A percentile compares a stretch with the other conserved stretches of the same genome.
Conservation (phyloP, 75 land plant species). For the Picea sitchensis region DNA sequence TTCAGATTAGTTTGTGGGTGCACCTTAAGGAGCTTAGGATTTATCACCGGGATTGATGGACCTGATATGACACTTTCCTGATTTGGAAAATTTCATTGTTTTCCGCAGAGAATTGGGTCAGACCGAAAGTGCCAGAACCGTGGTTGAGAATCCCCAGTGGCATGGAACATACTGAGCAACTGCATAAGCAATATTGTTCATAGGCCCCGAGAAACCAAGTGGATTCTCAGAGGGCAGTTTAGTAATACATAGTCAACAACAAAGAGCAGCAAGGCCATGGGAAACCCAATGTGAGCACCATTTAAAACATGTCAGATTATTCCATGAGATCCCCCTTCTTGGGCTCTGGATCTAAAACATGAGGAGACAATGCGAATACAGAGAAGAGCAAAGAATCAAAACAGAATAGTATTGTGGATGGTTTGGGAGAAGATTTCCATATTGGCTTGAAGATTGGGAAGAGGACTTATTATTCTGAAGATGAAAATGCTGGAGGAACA, state of each 20-base stretch:
- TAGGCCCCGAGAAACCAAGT: background rate
- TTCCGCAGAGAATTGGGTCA: background rate
- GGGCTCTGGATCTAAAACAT: background rate
- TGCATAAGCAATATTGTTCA: background rate
- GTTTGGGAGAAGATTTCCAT: constrained; percentile 23
- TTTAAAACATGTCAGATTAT: background rate
- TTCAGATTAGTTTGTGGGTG: background rate
- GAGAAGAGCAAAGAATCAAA: background rate
- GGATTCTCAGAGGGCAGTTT: constrained; percentile 2
- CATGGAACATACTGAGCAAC: background rate
- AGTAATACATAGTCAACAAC: background rate
- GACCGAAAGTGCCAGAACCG: background rate
- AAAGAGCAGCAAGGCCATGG: background rate
- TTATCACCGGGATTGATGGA: background rate
- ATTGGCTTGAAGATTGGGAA: constrained; percentile 72
- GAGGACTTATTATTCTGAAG: constrained; percentile 36
- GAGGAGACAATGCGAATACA: too few species aligned
- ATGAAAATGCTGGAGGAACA: constrained; percentile 1
- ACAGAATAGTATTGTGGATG: background rate
- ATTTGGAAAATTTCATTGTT: background rate
- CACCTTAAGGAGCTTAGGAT: background rate
- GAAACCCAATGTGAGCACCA: background rate
- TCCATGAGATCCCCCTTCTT: background rate
- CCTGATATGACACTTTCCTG: background rate
- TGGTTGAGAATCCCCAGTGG: background rate